Percentiles rank a stretch among this genome's conserved stretches.
Conservation (phyloP, 441 rosid genomes). For the Melastoma candidum region DNA sequence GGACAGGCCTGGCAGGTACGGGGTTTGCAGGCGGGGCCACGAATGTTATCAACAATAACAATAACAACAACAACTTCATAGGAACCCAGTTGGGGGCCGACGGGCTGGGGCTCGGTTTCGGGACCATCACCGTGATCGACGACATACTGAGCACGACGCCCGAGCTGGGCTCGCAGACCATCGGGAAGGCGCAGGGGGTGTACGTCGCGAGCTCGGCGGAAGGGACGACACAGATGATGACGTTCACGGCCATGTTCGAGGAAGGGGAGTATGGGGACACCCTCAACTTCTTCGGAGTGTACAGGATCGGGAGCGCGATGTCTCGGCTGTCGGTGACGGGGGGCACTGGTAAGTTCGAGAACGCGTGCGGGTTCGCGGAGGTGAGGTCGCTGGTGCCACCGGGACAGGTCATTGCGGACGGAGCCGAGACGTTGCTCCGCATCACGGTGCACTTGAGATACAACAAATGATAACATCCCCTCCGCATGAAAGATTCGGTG, state of each 20-base stretch:
- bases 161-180: constrained; percentile 55
- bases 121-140: constrained; percentile 82
- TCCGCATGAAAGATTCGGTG: no score
- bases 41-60: constrained; percentile 1
- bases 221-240: constrained; percentile 87
- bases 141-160: constrained; percentile 65
- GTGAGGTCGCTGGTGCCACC: constrained; percentile 63
- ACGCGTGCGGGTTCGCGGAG: constrained; percentile 66
- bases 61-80: constrained; percentile 25
- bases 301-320: constrained; percentile 51
- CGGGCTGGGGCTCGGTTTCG: constrained; percentile 81
- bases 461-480: background rate
- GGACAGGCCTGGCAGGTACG: constrained; percentile 88
- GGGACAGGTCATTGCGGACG: constrained; percentile 60
- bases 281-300: constrained; percentile 80
- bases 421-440: constrained; percentile 67
- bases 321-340: constrained; percentile 71
- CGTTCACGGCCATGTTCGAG: constrained; percentile 81
- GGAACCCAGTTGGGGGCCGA: constrained; percentile 77
- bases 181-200: constrained; percentile 94
- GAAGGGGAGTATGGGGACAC: constrained; percentile 81
- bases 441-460: constrained; percentile 58
- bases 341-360: constrained; percentile 83
- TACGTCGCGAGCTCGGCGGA: constrained; percentile 78
- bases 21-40: constrained; percentile 31